Evolutionary conservation across 805 yeast species (phyloP), one percentile per base, ranked within the genome.

Genomic region (Saccharomyces cerevisiae): DNA sequence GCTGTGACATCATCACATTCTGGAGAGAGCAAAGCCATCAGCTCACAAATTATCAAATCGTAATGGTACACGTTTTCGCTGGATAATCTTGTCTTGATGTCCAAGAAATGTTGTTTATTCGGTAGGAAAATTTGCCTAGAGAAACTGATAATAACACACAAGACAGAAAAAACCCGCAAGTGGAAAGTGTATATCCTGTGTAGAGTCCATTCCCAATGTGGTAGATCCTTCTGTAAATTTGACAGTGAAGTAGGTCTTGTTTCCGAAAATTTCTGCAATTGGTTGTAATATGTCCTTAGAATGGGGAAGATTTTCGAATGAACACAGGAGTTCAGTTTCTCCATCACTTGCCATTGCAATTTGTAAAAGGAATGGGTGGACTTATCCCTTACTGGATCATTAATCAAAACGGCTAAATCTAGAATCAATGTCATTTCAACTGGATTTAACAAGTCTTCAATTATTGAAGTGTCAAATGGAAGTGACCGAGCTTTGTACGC

Each of bases 151-250:
- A 62, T 52, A 30, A 64, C 57, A 30, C 59, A 55, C 1, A 59
- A 36, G 6, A 64, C 36, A 36, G 59, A 55, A 28, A 60, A 53
- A 9, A 58, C 53, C 41, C 67, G 57, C 8, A 66, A 53, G 2
- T 66, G 51, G 21, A 64, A 55, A 11, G 79, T 71, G 54, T 79
- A 73, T 3, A 79, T 67, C 54, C 78, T 70, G 59, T 82, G 85
- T 46, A 79, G 60, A 0, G 79, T 64, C 55, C 68, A 72, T n/a
- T 68, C 61, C 70, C 74, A 70, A 50, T 64, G 59, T 3, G 76
- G 75, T 1, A 75, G 49, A 22, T 70, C 66, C 41, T 67, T 67
- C 9, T 36, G 43, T 36, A 36, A 36, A 17, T 73, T 48, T 0
- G 64, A 56, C 31, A 55, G 60, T n/a, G 52, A 54, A 21, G 49